Evolutionary conservation across 768 basidiomycete species (phyloP).

Genomic region (Sistotremastrum niveocremeum): DNA sequence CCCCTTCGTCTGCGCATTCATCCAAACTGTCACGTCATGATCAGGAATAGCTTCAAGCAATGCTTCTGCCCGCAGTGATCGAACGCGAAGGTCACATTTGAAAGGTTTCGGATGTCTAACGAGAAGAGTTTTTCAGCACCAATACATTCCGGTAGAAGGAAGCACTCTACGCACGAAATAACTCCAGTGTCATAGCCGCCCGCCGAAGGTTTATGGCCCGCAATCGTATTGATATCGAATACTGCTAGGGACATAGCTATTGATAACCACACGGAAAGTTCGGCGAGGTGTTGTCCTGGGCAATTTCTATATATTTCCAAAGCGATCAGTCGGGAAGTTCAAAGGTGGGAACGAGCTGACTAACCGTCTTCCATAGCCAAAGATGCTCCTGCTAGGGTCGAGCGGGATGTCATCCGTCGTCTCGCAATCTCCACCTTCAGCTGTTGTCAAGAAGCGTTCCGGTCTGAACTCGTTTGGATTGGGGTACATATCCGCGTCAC

Average conservation of each 20-base stretch:
- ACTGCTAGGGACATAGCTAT: constrained; percentile 22
- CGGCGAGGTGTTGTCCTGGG: constrained; percentile 31
- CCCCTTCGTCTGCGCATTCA: no score
- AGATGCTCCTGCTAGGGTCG: not conserved
- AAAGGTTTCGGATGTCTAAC: constrained; percentile 17
- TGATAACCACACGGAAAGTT: constrained; percentile 24
- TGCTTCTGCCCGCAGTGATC: constrained; percentile 12
- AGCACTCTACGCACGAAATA: no score
- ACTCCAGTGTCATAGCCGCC: not conserved
- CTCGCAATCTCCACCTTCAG: no score
- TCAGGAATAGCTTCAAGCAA: constrained; percentile 6
- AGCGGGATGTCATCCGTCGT: not conserved
- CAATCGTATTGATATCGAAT: constrained; percentile 19
- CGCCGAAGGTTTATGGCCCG: not conserved
- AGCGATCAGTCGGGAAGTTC: not conserved
- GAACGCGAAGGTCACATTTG: constrained; percentile 16
- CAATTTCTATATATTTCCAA: constrained; percentile 14
- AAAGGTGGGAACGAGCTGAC: not conserved
- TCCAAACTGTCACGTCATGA: no score
- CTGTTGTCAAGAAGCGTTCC: constrained; percentile 12
- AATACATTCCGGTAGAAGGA: no score
- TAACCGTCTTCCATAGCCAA: not conserved
- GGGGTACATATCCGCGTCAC: constrained; percentile 19
- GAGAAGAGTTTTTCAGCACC: no score
- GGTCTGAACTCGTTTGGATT: constrained; percentile 24